Conservation (phyloP, 108 stramenopile species). For the Discostella stelligeroides region DNA sequence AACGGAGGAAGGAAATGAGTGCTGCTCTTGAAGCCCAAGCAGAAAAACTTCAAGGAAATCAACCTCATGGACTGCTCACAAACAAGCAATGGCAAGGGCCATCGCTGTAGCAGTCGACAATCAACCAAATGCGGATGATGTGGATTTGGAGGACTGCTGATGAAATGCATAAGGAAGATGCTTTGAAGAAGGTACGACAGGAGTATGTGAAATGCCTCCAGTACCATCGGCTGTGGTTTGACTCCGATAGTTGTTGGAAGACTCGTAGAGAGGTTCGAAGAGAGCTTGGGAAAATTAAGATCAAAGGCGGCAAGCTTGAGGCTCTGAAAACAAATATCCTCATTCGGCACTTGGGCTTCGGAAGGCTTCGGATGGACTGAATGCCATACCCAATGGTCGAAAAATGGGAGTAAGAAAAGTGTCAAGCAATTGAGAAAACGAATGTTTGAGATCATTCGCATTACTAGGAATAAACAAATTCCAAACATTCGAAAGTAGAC, state of each 20-base stretch:
- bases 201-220: not conserved
- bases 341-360: not conserved
- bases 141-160: too few relatives aligned
- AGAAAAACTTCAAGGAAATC: too few relatives aligned
- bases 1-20: too few relatives aligned
- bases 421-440: not conserved
- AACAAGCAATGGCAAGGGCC: too few relatives aligned
- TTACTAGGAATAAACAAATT: not conserved
- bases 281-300: not conserved
- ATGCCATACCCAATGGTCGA: constrained; percentile 4
- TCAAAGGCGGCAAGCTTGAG: not conserved
- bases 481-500: too few relatives aligned
- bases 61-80: too few relatives aligned
- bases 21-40: too few relatives aligned
- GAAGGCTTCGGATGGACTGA: constrained; percentile 9
- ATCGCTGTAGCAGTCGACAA: too few relatives aligned
- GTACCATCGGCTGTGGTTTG: not conserved
- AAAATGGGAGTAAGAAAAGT: constrained; percentile 12
- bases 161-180: too few relatives aligned
- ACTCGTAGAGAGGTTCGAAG: not conserved
- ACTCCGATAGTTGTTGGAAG: constrained; percentile 12
- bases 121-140: too few relatives aligned
- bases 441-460: constrained; percentile 1
- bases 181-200: constrained; percentile 4
- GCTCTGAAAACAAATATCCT: constrained; percentile 11